Base-by-base conservation (phyloP, 2,329 filamentous ascomycete genomes). In the Tolypocladium inflatum region DNA sequence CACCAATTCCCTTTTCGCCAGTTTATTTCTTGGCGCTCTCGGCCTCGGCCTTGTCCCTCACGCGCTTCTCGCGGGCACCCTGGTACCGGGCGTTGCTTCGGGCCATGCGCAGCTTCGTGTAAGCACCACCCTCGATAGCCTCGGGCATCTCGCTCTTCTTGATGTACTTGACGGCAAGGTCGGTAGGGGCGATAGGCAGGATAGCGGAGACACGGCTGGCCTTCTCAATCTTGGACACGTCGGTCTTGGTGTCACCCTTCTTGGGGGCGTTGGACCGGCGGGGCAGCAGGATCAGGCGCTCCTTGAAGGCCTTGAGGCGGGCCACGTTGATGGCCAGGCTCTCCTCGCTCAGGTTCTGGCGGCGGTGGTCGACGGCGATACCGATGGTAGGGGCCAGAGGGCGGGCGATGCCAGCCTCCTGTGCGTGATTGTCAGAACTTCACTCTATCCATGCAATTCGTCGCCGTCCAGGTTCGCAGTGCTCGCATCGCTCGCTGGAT, bases 281-380 rank as follows among this genome's bases (percentile, higher is more conserved):
- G 76, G 94, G 94, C 85, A 99, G 97, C 76, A 99, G 86, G 77
- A 99, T 96, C 74, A 99, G 83, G 74, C 91, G 91, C 75, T 88
- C 86, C 83, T 89, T 90, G 91, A 96, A 99, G 76, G 91, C 91
- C 86, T 97, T 92, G 75, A 99, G 91, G 75, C 94, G 94, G 78
- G 89, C 89, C 71, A 99, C 93, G 81, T 99, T 99, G 84, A 84
- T 84, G 77, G 90, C 84, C 71, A 97, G 88, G 67, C 89, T 89
- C 86, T 97, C 94, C 83, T 95, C 90, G 74, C 88, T 94, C 74
- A 96, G 88, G 86, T 97, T 99, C 82, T 90, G 87, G 79, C 94
- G 93, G 82, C 94, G 93, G 79, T 86, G 83, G 80, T 99, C 94
- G 81, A 99, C 93, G 68, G 91, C 78, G 80, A 99, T 97, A 79